Evolutionary conservation across 768 basidiomycete species (phyloP).

Genomic region (Boletus vinaceobasis): DNA sequence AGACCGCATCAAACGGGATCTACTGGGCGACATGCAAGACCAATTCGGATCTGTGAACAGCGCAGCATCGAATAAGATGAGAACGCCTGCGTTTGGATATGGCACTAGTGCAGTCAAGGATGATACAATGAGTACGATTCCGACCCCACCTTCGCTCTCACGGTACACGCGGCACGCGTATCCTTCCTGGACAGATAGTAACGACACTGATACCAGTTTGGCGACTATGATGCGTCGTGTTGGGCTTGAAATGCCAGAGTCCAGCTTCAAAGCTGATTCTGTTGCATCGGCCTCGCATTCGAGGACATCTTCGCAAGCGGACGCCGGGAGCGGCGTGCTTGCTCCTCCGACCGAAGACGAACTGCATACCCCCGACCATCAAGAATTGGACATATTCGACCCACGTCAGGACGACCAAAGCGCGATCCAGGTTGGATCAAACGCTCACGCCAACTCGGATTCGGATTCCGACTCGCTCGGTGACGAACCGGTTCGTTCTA

Average conservation of each 20-base stretch:
- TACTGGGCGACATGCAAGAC: slow-evolving; percentile 53
- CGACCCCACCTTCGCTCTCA: slow-evolving; percentile 68
- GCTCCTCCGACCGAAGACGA: slow-evolving; percentile 4
- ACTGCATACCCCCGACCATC: slow-evolving; percentile 23
- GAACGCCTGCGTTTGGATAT: slow-evolving; percentile 31
- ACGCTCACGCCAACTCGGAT: slow-evolving; percentile 14
- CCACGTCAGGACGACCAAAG: slow-evolving; percentile 25
- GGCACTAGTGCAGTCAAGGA: slow-evolving; percentile 31
- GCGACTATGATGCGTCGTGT: slow-evolving; percentile 70
- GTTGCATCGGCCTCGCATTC: slow-evolving; percentile 12
- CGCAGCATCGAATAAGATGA: slow-evolving; percentile 15
- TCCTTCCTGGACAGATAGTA: slow-evolving; percentile 38
- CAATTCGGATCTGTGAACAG: slow-evolving; percentile 23
- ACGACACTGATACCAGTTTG: slow-evolving; percentile 53
- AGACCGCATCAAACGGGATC: slow-evolving; percentile 59
- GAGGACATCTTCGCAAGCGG: slow-evolving; percentile 6
- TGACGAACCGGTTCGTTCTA: slow-evolving; percentile 50
- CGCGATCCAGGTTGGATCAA: slow-evolving; percentile 9
- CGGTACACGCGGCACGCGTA: slow-evolving; percentile 52
- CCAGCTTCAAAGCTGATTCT: slow-evolving; percentile 20
- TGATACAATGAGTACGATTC: slow-evolving; percentile 66
- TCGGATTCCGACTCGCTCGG: slow-evolving; percentile 58
- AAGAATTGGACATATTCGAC: slow-evolving; percentile 24
- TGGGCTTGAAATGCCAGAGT: slow-evolving; percentile 43
- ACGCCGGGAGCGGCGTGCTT: neutral